These are phyloP conservation scores for Bothriochloa decipiens DNA, from an alignment of 176 grass and related monocot genomes.

Conservation along the genomic window DNA sequence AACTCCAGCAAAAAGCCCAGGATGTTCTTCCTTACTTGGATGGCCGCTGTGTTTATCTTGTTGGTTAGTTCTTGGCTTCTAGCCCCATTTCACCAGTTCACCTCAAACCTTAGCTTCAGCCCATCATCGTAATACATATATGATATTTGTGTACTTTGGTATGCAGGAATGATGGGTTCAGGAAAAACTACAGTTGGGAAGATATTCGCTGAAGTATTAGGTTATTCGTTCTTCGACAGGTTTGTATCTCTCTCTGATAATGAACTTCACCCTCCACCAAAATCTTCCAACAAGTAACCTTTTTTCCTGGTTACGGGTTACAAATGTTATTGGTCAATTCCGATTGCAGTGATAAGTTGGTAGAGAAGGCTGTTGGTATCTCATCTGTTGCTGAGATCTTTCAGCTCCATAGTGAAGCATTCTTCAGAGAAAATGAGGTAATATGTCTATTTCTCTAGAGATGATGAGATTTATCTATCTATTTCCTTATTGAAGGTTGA, in stretches of 20 bases:
- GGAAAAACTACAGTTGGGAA: conserved; percentile 97
- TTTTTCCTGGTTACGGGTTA: background rate
- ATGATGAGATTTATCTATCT: background rate
- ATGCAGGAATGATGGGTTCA: conserved; percentile 97
- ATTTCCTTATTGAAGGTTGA: conserved; percentile 3
- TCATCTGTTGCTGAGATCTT: conserved; percentile 93
- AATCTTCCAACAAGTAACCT: conserved; percentile 24
- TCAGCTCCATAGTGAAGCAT: conserved; percentile 83
- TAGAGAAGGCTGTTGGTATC: conserved; percentile 81
- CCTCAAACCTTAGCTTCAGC: background rate
- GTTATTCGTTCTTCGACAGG: conserved; percentile 99
- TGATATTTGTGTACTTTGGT: conserved; percentile 14
- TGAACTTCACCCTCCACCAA: conserved; percentile 19
- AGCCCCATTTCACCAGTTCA: background rate
- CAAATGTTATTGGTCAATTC: conserved; percentile 25
- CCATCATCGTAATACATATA: conserved; percentile 2
- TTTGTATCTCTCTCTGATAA: conserved; percentile 47
- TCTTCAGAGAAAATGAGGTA: conserved; percentile 99
- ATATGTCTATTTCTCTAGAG: conserved; percentile 15
- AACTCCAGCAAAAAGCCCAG: conserved; percentile 79
- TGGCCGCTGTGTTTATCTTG: conserved; percentile 78
- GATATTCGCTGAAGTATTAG: conserved; percentile 86
- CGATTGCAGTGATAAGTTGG: conserved; percentile 86
- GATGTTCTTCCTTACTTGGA: conserved; percentile 80
- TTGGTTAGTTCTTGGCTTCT: conserved; percentile 64